A percentile compares a stretch with the other conserved stretches of the same genome.
Conservation (phyloP, 1,284 basidiomycete genomes). For the Gomphus sp. region DNA sequence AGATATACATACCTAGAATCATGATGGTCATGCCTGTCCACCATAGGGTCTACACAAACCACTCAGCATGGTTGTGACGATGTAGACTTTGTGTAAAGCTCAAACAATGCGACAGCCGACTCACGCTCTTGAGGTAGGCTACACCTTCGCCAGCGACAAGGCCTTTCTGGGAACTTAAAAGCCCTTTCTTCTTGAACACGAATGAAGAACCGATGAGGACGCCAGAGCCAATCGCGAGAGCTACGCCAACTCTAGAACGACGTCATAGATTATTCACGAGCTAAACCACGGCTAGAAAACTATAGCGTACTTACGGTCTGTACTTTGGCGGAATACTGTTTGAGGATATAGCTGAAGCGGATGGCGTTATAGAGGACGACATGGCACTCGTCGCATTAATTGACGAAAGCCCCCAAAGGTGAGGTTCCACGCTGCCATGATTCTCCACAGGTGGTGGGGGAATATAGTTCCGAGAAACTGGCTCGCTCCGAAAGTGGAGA, state of each 20-base stretch:
- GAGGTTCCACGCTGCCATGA: not conserved
- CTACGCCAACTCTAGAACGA: constrained; percentile 28
- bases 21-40: constrained; percentile 43
- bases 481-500: not conserved
- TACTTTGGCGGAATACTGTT: constrained; percentile 9
- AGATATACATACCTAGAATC: constrained; percentile 29
- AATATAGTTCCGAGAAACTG: not conserved
- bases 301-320: constrained; percentile 9
- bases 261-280: not conserved
- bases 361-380: not conserved
- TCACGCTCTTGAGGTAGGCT: constrained; percentile 48
- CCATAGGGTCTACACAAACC: constrained; percentile 31
- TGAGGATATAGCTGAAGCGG: not conserved
- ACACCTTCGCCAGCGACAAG: constrained; percentile 53
- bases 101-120: constrained; percentile 10
- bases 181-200: constrained; percentile 54
- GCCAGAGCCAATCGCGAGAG: constrained; percentile 49
- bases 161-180: constrained; percentile 32
- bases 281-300: not conserved
- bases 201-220: constrained; percentile 52
- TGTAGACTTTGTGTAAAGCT: not conserved
- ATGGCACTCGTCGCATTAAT: not conserved
- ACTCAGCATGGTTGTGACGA: not conserved
- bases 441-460: not conserved
- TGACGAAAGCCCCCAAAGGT: not conserved